Percentiles rank a stretch among this genome's conserved stretches.
Evolutionary conservation across 768 basidiomycete genomes (phyloP).

Genomic region (Leccinum uliginosum): DNA sequence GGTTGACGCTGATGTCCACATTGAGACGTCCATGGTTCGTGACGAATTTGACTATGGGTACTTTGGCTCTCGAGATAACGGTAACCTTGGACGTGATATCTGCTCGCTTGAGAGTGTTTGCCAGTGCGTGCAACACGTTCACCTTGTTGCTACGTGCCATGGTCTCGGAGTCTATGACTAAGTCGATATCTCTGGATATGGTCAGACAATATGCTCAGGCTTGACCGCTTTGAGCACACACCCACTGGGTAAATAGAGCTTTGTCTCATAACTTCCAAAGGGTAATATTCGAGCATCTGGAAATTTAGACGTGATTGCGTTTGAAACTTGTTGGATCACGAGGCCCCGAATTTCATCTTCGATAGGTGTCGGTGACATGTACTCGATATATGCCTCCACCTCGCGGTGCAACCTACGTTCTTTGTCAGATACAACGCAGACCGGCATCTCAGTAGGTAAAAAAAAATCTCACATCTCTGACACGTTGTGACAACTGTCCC

Average conservation of each 20-base stretch:
- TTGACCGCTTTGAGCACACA: conserved; percentile 36
- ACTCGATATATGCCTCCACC: conserved; percentile 77
- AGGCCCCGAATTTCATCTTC: conserved; percentile 85
- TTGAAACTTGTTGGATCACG: conserved; percentile 65
- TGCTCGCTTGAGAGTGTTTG: conserved; percentile 68
- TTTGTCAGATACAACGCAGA: conserved; percentile 4
- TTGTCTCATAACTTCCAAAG: conserved; percentile 93
- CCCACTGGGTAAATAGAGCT: conserved; percentile 91
- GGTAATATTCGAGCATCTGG: conserved; percentile 78
- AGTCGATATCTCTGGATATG: conserved; percentile 79
- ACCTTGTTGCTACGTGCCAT: conserved; percentile 72
- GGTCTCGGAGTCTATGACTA: conserved; percentile 77
- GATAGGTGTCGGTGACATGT: conserved; percentile 79
- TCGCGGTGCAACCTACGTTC: conserved; percentile 74
- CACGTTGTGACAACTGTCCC: conserved; percentile 71
- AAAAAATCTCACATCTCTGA: conserved; percentile 68
- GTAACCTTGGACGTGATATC: conserved; percentile 77
- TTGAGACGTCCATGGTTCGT: conserved; percentile 77
- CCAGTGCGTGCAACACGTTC: conserved; percentile 70
- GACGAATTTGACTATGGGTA: conserved; percentile 95
- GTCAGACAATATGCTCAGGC: conserved; percentile 9
- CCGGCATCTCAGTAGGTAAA: neutral
- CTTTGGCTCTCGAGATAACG: conserved; percentile 89
- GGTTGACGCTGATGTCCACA: conserved; percentile 94
- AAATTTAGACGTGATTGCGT: conserved; percentile 58